Evolutionary conservation across 2,329 filamentous ascomycete species (phyloP).

Genomic region (Fusarium sp.): DNA sequence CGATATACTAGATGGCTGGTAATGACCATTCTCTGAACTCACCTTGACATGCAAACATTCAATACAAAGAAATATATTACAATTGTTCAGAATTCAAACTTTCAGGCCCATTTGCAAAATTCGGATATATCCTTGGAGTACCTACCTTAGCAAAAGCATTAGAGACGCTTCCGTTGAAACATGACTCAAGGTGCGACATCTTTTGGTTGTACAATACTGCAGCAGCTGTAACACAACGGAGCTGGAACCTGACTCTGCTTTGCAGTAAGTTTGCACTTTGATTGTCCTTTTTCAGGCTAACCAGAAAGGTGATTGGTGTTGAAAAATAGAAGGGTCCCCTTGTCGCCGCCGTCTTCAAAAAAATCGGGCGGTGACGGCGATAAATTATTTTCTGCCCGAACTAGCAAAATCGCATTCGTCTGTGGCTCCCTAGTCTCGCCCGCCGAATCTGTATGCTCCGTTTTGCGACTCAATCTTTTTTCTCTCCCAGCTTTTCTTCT

Average conservation of each 20-base stretch:
- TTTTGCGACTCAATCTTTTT: slow-evolving; percentile 34
- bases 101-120: too few relatives aligned
- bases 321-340: slow-evolving; percentile 27
- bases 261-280: too few relatives aligned
- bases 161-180: neutral
- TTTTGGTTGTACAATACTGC: too few relatives aligned
- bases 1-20: too few relatives aligned
- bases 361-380: slow-evolving; percentile 46
- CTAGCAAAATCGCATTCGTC: slow-evolving; percentile 43
- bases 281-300: slow-evolving; percentile 1
- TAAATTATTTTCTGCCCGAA: slow-evolving; percentile 47
- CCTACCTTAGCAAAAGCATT: too few relatives aligned
- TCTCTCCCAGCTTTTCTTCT: slow-evolving; percentile 1
- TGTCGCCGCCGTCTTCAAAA: slow-evolving; percentile 28
- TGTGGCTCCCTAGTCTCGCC: slow-evolving; percentile 29
- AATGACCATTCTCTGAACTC: too few relatives aligned
- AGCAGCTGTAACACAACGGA: neutral
- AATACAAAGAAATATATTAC: too few relatives aligned
- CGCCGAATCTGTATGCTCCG: slow-evolving; percentile 19
- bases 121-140: too few relatives aligned
- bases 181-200: neutral
- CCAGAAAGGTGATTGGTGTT: slow-evolving; percentile 24
- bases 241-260: neutral
- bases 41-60: neutral
- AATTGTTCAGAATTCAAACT: too few relatives aligned